A percentile compares a stretch with the other conserved stretches of the same genome.
Evolutionary conservation across 1,284 basidiomycete genomes (phyloP).

Genomic region (Athelia sp.): DNA sequence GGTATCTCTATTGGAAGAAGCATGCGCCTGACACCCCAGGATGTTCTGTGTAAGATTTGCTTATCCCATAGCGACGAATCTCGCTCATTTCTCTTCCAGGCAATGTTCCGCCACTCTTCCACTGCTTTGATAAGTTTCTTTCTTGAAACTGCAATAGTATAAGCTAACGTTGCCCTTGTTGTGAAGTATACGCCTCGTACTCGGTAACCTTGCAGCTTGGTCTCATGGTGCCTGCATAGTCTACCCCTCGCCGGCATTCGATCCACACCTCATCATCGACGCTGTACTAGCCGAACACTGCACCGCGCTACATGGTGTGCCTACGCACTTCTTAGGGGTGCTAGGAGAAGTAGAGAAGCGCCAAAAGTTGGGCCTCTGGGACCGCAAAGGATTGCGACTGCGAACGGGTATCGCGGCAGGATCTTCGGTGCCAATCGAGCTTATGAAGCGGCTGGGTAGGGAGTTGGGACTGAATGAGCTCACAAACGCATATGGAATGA

Average conservation of each 20-base stretch:
- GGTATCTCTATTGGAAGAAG: conserved; percentile 64
- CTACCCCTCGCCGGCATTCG: conserved; percentile 65
- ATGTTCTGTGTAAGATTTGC: conserved; percentile 49
- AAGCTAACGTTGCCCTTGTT: conserved; percentile 6
- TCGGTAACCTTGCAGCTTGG: conserved; percentile 82
- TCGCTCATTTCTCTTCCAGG: conserved; percentile 31
- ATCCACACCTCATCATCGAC: conserved; percentile 62
- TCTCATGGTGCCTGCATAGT: conserved; percentile 69
- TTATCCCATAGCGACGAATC: background rate
- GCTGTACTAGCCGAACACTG: conserved; percentile 63
- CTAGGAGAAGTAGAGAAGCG: conserved; percentile 57
- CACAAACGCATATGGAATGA: conserved; percentile 82
- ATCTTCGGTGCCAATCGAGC: conserved; percentile 70
- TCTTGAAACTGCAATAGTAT: background rate
- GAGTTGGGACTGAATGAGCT: conserved; percentile 66
- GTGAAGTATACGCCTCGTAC: conserved; percentile 57
- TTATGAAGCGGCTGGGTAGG: conserved; percentile 68
- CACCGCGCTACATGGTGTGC: conserved; percentile 80
- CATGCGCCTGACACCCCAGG: conserved; percentile 61
- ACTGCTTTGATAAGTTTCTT: conserved; percentile 78
- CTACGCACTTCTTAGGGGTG: conserved; percentile 79
- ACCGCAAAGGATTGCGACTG: background rate
- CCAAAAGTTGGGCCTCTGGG: background rate
- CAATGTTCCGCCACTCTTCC: conserved; percentile 78
- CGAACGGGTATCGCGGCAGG: conserved; percentile 82